Evolutionary conservation across 2,329 filamentous ascomycete species (phyloP).

Genomic region (Colletotrichum australisinense): DNA sequence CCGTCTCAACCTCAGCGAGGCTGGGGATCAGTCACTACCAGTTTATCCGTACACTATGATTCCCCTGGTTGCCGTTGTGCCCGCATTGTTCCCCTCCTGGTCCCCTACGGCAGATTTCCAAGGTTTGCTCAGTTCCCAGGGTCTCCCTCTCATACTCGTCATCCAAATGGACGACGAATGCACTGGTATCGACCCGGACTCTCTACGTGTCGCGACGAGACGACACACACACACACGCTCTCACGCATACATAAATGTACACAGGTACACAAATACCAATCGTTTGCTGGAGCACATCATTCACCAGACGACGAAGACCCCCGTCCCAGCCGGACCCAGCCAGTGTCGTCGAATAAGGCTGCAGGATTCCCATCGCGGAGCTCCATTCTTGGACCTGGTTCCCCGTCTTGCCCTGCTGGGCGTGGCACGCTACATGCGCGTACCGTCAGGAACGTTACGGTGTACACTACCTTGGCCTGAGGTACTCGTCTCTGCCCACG

Average conservation of each 20-base stretch:
- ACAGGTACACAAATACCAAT: slow-evolving; percentile 8
- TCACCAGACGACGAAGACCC: slow-evolving; percentile 27
- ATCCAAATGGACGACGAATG: not conserved
- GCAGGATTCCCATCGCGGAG: slow-evolving; percentile 17
- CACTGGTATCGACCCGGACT: not conserved
- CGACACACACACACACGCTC: not conserved
- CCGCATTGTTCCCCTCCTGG: slow-evolving; percentile 25
- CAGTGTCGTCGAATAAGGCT: slow-evolving; percentile 34
- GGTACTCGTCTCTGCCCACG: not conserved
- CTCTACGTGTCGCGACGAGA: slow-evolving; percentile 13
- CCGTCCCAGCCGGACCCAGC: not conserved
- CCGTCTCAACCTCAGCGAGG: not conserved
- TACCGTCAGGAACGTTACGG: slow-evolving; percentile 28
- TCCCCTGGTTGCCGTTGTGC: not conserved
- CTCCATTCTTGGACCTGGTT: slow-evolving; percentile 24
- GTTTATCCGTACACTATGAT: not conserved
- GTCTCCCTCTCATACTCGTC: slow-evolving; percentile 24
- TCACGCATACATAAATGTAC: not conserved
- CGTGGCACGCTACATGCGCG: slow-evolving; percentile 11
- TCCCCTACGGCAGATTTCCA: not conserved
- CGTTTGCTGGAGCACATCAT: slow-evolving; percentile 29
- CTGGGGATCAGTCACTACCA: not conserved
- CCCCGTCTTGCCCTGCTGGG: slow-evolving; percentile 20
- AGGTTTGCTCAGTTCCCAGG: slow-evolving; percentile 12
- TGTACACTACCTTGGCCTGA: not conserved